Percentiles rank a stretch among this genome's conserved stretches.
phyloP scores from a whole-genome alignment of 2,329 filamentous ascomycete genomes.

The Amylocarpus encephaloides region DNA sequence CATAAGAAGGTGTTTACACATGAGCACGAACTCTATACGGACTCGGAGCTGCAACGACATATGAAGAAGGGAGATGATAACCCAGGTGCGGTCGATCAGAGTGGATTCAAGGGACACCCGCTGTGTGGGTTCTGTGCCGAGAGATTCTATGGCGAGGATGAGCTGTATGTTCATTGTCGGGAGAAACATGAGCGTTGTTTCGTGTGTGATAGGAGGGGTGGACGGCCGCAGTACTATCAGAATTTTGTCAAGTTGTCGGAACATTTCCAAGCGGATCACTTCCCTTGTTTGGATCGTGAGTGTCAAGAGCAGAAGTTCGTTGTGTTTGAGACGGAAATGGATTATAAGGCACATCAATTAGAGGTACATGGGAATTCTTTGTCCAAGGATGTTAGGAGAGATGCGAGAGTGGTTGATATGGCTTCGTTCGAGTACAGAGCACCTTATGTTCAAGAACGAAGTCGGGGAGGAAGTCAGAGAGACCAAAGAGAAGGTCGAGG shows the following conservation, averaged over 20 bases:
- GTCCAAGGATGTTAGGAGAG: constrained; percentile 76
- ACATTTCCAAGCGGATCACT: constrained; percentile 86
- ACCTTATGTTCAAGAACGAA: constrained; percentile 56
- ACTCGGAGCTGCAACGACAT: constrained; percentile 74
- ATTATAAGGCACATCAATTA: constrained; percentile 88
- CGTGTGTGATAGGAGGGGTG: constrained; percentile 65
- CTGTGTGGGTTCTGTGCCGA: constrained; percentile 88
- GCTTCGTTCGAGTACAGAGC: constrained; percentile 75
- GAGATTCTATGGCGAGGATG: constrained; percentile 93
- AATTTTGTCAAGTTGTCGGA: constrained; percentile 81
- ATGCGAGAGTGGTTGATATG: constrained; percentile 80
- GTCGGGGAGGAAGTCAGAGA: constrained; percentile 40
- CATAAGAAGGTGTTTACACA: constrained; percentile 99
- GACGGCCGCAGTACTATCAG: constrained; percentile 79
- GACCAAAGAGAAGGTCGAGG: constrained; percentile 37
- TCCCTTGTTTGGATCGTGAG: constrained; percentile 74
- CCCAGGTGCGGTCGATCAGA: constrained; percentile 84
- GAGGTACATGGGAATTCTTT: constrained; percentile 72
- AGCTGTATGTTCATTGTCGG: constrained; percentile 87
- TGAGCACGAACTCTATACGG: constrained; percentile 87
- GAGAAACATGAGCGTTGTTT: constrained; percentile 94
- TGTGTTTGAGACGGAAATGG: constrained; percentile 91
- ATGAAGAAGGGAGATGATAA: constrained; percentile 88
- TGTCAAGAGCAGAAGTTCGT: constrained; percentile 97
- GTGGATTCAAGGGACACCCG: constrained; percentile 92